Conservation (phyloP, 108 stramenopile genomes). For the Skeletonema potamos region DNA sequence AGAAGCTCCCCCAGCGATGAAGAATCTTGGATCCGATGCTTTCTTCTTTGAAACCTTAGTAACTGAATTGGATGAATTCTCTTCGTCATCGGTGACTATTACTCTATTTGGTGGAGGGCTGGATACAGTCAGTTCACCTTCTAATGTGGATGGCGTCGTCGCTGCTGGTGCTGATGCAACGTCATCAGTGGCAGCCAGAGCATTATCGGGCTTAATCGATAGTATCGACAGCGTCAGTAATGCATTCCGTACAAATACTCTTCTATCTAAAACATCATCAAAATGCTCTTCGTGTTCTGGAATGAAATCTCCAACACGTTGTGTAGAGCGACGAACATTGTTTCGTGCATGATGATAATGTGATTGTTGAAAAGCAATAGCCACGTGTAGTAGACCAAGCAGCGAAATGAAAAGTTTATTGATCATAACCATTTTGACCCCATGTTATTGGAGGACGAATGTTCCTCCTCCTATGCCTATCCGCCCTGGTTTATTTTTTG, state of each 20-base stretch:
- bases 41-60: constrained; percentile 8
- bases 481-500: too few species aligned
- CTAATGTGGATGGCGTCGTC: constrained; percentile 30
- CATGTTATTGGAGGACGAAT: too few species aligned
- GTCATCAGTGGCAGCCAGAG: background rate
- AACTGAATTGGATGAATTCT: background rate
- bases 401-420: background rate
- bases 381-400: background rate
- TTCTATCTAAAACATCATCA: background rate
- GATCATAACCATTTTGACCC: background rate
- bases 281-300: background rate
- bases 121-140: constrained; percentile 27
- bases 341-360: background rate
- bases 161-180: background rate
- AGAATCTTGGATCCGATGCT: constrained; percentile 51
- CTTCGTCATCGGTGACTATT: background rate
- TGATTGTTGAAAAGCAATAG: background rate
- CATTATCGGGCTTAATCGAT: background rate
- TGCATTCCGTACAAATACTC: background rate
- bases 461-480: too few species aligned
- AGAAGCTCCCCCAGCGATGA: constrained; percentile 76
- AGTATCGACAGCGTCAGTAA: constrained; percentile 13
- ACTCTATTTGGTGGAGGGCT: constrained; percentile 23
- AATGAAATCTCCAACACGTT: background rate
- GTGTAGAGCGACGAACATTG: background rate